These are phyloP conservation scores for Massarina eburnea DNA, from an alignment of 2,329 filamentous ascomycete genomes.

Conservation along the genomic window DNA sequence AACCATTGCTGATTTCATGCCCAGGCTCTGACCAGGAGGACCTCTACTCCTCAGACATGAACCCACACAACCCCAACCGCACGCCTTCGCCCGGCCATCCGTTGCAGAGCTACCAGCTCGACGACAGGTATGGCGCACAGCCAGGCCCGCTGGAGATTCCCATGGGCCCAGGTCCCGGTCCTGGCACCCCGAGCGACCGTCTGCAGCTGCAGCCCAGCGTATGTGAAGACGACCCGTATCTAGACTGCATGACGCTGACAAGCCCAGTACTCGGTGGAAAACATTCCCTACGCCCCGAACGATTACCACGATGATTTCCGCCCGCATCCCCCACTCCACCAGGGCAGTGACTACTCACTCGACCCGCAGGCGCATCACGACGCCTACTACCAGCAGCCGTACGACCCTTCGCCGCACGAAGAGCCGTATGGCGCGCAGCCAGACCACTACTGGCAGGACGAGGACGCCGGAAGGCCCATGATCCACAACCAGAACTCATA, in stretches of 20 bases:
- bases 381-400: conserved; percentile 80
- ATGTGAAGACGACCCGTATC: conserved; percentile 42
- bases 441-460: conserved; percentile 64
- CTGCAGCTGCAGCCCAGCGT: conserved; percentile 84
- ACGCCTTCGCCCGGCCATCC: conserved; percentile 78
- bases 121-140: conserved; percentile 68
- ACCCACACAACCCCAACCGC: conserved; percentile 54
- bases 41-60: conserved; percentile 45
- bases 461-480: conserved; percentile 75
- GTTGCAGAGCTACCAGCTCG: conserved; percentile 76
- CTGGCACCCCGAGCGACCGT: conserved; percentile 68
- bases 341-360: conserved; percentile 68
- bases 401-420: conserved; percentile 68
- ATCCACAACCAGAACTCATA: conserved; percentile 64
- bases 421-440: conserved; percentile 53
- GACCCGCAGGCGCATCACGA: conserved; percentile 86
- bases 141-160: conserved; percentile 67
- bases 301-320: conserved; percentile 58
- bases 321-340: conserved; percentile 51
- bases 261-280: conserved; percentile 68
- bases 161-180: conserved; percentile 57
- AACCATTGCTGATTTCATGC: conserved; percentile 15
- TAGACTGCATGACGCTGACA: conserved; percentile 10
- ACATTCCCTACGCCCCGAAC: conserved; percentile 66
- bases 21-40: conserved; percentile 31